Base-by-base conservation (phyloP, 805 yeast genomes). In the Ogataea parapolymorpha region DNA sequence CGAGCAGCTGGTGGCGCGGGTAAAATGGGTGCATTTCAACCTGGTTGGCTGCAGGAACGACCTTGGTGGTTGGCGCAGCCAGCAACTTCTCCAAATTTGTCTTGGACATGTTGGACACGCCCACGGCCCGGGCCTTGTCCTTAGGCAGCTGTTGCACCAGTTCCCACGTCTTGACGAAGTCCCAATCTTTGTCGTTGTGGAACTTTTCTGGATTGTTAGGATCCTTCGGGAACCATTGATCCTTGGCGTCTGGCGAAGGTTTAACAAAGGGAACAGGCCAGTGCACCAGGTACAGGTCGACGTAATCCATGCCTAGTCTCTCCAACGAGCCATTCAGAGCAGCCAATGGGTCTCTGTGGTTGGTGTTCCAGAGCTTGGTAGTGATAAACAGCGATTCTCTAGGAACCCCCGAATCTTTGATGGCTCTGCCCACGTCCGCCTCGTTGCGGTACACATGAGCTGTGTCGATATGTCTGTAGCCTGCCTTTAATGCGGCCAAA, bases 201-300 rank as follows among this genome's bases (percentile, higher is more conserved):
- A 68, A 49, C 5, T 59, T 49, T 5, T 66, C 68, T 14, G 54
- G 41, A 11, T 41, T 39, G 12, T 39, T 43, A n/a, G 43, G 42
- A 9, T 34, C 42, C 11, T 11, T 12, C 12, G 44, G 46, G 30
- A 53, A 53, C 13, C 51, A 36, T 26, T 51, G 49, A 31, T 65
- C 67, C 26, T 56, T 56, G 32, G 57, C 65, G 17, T 62, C 45
- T 7, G 46, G 34, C 29, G 54, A 44, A 53, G 65, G 70, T 7
- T 66, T 62, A 41, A 68, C 73, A 44, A 75, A 60, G 10, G 82
- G 67, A 30, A 75, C 74, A 5, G 95, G 95, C 95, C 95, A 87
- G 64, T 87, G 95, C 59, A 86, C 73, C 56, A 87, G 71, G 58
- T 80, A 80, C 44, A 87, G 66, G 58, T 87, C 95, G 39, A 87